These are phyloP conservation scores for Leucaena leucocephala DNA, from an alignment of 306 rosid genomes.

Conservation along the genomic window DNA sequence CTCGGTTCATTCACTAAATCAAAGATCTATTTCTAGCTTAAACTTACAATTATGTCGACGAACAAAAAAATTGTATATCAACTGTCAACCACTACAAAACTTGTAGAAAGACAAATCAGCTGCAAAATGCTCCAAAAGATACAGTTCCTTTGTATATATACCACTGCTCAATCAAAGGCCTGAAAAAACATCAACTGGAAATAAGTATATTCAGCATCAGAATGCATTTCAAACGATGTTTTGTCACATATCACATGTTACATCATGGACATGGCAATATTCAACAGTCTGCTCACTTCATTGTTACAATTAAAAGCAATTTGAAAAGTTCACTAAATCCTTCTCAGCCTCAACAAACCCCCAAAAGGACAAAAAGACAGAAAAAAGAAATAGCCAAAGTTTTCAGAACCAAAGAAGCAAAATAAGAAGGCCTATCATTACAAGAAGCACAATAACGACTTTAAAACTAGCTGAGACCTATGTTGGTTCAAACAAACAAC, in stretches of 20 bases:
- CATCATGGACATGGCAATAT: not conserved
- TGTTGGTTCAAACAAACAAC: slow-evolving; percentile 17
- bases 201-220: slow-evolving; percentile 13
- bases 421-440: not conserved
- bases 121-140: slow-evolving; percentile 53
- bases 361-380: no score
- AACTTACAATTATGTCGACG: slow-evolving; percentile 46
- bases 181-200: slow-evolving; percentile 23
- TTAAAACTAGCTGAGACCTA: not conserved
- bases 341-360: not conserved
- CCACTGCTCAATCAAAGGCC: slow-evolving; percentile 45
- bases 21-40: slow-evolving; percentile 41
- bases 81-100: slow-evolving; percentile 54
- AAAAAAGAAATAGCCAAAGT: not conserved
- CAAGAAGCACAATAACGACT: not conserved
- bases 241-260: not conserved
- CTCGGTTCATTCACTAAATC: slow-evolving; percentile 44
- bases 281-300: not conserved
- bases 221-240: not conserved
- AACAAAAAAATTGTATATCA: slow-evolving; percentile 49
- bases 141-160: slow-evolving; percentile 45
- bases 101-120: slow-evolving; percentile 44
- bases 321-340: not conserved
- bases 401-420: not conserved
- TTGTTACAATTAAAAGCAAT: slow-evolving; percentile 17